Percentiles rank a stretch among this genome's conserved stretches.
These are phyloP conservation scores for Thuja plicata DNA, from an alignment of 83 land plant species.

Conservation along the genomic window DNA sequence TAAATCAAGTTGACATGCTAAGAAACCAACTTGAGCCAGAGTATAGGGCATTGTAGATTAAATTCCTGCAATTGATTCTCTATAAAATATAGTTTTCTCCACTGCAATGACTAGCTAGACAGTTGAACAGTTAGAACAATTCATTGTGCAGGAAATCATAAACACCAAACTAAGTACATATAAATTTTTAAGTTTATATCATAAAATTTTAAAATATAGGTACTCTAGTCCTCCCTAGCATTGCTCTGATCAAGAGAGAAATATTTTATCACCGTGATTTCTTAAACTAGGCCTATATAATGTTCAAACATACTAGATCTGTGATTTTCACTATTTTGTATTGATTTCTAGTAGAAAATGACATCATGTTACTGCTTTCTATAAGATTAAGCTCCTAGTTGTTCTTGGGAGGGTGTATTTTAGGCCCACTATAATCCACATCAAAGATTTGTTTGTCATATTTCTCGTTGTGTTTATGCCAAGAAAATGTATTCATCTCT, in stretches of 20 bases:
- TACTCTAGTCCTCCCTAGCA: background rate
- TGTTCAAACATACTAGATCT: background rate
- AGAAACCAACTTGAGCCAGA: no score
- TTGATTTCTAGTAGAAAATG: background rate
- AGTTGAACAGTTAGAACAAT: no score
- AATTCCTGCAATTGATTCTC: no score
- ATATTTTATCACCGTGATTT: background rate
- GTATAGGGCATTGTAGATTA: no score
- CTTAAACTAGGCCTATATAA: background rate
- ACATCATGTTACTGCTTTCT: background rate
- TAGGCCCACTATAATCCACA: slow-evolving; percentile 12
- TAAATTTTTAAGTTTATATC: background rate
- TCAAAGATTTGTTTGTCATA: background rate
- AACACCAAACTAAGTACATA: background rate
- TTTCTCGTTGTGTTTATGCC: slow-evolving; percentile 4
- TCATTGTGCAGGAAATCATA: background rate
- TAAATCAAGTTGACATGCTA: no score
- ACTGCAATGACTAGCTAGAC: no score
- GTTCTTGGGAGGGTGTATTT: slow-evolving; percentile 10
- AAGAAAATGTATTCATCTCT: background rate
- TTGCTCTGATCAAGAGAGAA: background rate
- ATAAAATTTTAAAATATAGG: background rate
- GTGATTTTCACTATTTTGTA: background rate
- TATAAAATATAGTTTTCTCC: no score
- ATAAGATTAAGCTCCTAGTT: background rate